Conservation (phyloP, 1,139 yeast species). For the Suhomyces chickasaworum region DNA sequence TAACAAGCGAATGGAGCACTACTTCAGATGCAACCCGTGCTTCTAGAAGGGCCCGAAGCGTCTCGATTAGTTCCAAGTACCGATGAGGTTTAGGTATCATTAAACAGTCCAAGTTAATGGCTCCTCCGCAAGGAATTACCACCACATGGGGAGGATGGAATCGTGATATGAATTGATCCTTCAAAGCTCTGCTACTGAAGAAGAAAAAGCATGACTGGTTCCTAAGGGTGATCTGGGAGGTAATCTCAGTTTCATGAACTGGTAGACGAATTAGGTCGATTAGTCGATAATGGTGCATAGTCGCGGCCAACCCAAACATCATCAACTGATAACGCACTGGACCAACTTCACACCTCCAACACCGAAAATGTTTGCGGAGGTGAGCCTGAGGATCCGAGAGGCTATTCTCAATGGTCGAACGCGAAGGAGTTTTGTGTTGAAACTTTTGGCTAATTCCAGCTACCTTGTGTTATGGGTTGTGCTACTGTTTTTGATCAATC, state of each 20-base stretch:
- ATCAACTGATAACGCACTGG: not conserved
- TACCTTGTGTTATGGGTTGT: conserved; percentile 9
- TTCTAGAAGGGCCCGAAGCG: conserved; percentile 1
- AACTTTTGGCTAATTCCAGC: conserved; percentile 5
- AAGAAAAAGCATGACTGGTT: not conserved
- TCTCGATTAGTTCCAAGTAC: conserved; percentile 2
- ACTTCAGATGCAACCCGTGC: conserved; percentile 7
- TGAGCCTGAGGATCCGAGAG: not conserved
- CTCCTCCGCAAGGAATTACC: conserved; percentile 13
- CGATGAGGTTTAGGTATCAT: not conserved
- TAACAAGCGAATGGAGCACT: conserved; percentile 23
- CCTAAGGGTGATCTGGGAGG: not conserved
- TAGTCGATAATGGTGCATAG: not conserved
- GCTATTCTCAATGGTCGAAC: conserved; percentile 10
- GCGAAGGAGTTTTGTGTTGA: conserved; percentile 1
- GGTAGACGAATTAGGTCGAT: not conserved
- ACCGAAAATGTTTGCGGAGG: not conserved
- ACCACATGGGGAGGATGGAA: not conserved
- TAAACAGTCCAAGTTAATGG: not conserved
- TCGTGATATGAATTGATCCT: not conserved
- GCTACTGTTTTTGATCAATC: conserved; percentile 7
- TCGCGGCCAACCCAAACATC: not conserved
- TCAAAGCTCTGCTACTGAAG: not conserved
- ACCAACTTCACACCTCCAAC: not conserved
- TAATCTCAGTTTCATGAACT: not conserved